Evolutionary conservation across 2,329 filamentous ascomycete genomes (phyloP).

Genomic region (Penicillium freii): DNA sequence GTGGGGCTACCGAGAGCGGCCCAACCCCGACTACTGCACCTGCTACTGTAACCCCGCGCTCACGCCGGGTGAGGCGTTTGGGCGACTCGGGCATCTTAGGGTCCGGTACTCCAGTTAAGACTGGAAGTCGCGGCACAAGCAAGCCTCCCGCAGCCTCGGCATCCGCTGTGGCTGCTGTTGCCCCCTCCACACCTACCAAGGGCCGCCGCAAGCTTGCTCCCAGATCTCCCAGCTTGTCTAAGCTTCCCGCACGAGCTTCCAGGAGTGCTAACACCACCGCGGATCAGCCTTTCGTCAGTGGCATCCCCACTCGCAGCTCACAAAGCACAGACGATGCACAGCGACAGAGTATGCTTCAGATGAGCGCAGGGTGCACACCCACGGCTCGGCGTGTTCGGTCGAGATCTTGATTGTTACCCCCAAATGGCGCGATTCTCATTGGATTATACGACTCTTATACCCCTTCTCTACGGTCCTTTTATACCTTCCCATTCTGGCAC

Average conservation of each 20-base stretch:
- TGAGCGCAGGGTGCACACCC: conserved; percentile 38
- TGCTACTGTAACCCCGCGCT: conserved; percentile 27
- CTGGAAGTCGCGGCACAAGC: conserved; percentile 20
- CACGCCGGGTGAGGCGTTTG: conserved; percentile 34
- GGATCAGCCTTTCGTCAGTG: conserved; percentile 19
- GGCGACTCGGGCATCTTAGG: conserved; percentile 26
- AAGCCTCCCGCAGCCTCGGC: conserved; percentile 19
- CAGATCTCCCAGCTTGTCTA: conserved; percentile 30
- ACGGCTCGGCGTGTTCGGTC: conserved; percentile 35
- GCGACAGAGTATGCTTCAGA: conserved; percentile 29
- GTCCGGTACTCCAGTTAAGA: conserved; percentile 25
- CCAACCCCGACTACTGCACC: conserved; percentile 22
- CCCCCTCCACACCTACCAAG: conserved; percentile 28
- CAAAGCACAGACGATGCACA: conserved; percentile 17
- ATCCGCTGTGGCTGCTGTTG: conserved; percentile 4
- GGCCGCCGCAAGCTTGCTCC: conserved; percentile 38
- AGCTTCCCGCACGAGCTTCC: conserved; percentile 18
- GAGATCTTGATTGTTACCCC: conserved; percentile 22
- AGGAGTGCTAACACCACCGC: conserved; percentile 13
- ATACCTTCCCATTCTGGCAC: conserved; percentile 5
- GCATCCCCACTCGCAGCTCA: conserved; percentile 21
- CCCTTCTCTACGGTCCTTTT: background rate
- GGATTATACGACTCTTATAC: background rate
- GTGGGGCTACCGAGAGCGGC: conserved; percentile 16
- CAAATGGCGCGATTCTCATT: background rate